Percentiles rank a stretch among this genome's conserved stretches.
Evolutionary conservation across 345 rosid genomes (phyloP).

Genomic region (Clausena lansium): DNA sequence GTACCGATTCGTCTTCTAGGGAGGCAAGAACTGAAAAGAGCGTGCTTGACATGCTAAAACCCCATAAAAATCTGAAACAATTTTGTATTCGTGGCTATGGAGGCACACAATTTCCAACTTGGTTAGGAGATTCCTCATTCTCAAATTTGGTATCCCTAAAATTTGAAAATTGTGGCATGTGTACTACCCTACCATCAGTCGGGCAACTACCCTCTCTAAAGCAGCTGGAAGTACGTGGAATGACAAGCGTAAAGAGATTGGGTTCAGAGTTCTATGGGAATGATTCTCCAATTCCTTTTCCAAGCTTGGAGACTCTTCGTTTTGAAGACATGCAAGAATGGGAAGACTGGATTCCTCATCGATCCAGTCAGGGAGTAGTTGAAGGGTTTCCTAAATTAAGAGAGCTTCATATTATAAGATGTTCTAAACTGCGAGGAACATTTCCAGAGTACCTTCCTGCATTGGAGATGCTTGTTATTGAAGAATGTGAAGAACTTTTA

Average conservation of each 20-base stretch:
- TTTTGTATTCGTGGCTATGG: background rate
- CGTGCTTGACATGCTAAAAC: conserved; percentile 2
- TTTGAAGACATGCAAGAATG: conserved; percentile 29
- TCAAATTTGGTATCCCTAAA: background rate
- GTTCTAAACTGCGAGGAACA: conserved; percentile 17
- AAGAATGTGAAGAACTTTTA: background rate
- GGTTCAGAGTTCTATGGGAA: conserved; percentile 6
- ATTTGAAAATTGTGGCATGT: background rate
- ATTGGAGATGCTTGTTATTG: conserved; percentile 5
- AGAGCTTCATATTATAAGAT: conserved; percentile 24
- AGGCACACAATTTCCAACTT: background rate
- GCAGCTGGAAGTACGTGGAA: background rate
- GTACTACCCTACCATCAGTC: background rate
- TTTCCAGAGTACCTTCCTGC: conserved; percentile 24
- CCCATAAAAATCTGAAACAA: background rate
- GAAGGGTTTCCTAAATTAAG: conserved; percentile 29
- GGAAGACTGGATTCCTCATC: conserved; percentile 28
- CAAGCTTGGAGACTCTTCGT: background rate
- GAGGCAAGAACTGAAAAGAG: background rate
- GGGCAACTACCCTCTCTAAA: conserved; percentile 5
- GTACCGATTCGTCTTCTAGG: background rate
- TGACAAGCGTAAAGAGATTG: background rate
- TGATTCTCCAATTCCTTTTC: background rate
- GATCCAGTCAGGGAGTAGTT: background rate
- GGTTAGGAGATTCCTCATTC: conserved; percentile 22